A percentile compares a stretch with the other conserved stretches of the same genome.
Evolutionary conservation across 106 monocot species (phyloP).

Genomic region (Dendrobium huoshanense): DNA sequence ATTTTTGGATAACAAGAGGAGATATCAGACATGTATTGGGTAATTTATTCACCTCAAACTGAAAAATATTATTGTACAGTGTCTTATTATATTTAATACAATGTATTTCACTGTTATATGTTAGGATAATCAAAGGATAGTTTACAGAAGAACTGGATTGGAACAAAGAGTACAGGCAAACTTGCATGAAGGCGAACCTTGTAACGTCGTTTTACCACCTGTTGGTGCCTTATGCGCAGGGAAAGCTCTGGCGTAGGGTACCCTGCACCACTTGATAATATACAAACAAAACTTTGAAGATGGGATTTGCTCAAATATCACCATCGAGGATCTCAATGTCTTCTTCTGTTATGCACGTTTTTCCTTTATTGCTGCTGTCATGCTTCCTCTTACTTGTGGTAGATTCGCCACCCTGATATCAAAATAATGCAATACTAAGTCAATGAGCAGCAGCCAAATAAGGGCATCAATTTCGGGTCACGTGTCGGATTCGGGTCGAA

Average conservation of each 20-base stretch:
- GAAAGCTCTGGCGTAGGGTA: too few species aligned
- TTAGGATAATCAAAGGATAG: neutral
- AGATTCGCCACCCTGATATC: slow-evolving; percentile 55
- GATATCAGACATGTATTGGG: neutral
- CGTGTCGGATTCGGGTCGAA: too few species aligned
- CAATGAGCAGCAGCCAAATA: neutral
- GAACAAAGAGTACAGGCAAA: too few species aligned
- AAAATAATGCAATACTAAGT: neutral
- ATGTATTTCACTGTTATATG: neutral
- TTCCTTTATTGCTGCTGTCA: slow-evolving; percentile 45
- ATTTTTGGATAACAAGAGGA: neutral
- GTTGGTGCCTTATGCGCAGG: too few species aligned
- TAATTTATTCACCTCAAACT: neutral
- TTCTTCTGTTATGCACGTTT: slow-evolving; percentile 42
- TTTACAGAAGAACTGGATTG: neutral
- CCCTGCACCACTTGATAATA: too few species aligned
- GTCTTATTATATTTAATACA: neutral
- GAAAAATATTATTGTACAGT: too few species aligned
- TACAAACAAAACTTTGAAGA: neutral
- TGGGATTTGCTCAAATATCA: neutral
- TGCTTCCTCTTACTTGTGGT: slow-evolving; percentile 17
- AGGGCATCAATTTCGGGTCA: too few species aligned
- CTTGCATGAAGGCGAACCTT: too few species aligned
- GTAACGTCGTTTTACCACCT: too few species aligned
- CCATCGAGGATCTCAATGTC: slow-evolving; percentile 47